Evolutionary conservation across 2,329 filamentous ascomycete genomes (phyloP).

Genomic region (Huntiella abstrusa): DNA sequence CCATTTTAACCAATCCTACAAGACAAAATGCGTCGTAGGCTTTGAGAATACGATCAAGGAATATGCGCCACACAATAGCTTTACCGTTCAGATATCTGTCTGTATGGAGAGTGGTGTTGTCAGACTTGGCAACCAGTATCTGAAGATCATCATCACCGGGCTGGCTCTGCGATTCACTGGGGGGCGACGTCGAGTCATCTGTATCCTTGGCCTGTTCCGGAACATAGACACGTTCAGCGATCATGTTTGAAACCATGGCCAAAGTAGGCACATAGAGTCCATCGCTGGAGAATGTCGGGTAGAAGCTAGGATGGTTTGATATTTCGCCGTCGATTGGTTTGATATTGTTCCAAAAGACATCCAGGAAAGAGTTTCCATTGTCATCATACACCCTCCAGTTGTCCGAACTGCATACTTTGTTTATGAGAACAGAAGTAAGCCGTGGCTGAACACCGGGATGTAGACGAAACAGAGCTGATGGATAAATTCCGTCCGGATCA

Average conservation of each 20-base stretch:
- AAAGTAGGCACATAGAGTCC: neutral
- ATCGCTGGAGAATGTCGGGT: neutral
- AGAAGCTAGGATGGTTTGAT: neutral
- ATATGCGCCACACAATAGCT: neutral
- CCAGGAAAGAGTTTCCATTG: neutral
- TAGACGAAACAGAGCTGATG: neutral
- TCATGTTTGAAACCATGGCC: neutral
- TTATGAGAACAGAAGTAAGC: neutral
- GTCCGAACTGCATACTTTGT: neutral
- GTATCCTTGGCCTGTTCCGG: neutral
- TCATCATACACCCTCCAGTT: neutral
- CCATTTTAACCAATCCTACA: neutral
- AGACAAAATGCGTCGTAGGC: neutral
- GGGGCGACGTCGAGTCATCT: neutral
- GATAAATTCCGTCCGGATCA: neutral
- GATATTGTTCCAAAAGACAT: neutral
- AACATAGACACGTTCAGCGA: neutral
- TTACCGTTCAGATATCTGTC: neutral
- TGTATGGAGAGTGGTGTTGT: neutral
- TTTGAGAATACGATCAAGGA: neutral
- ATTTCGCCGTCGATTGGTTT: neutral
- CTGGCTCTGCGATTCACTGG: neutral
- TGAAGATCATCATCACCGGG: too few species aligned
- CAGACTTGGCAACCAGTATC: too few species aligned
- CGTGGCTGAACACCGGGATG: neutral